These are phyloP conservation scores for Salpingoeca rosetta DNA, from an alignment of 78 protist genomes.

Conservation along the genomic window DNA sequence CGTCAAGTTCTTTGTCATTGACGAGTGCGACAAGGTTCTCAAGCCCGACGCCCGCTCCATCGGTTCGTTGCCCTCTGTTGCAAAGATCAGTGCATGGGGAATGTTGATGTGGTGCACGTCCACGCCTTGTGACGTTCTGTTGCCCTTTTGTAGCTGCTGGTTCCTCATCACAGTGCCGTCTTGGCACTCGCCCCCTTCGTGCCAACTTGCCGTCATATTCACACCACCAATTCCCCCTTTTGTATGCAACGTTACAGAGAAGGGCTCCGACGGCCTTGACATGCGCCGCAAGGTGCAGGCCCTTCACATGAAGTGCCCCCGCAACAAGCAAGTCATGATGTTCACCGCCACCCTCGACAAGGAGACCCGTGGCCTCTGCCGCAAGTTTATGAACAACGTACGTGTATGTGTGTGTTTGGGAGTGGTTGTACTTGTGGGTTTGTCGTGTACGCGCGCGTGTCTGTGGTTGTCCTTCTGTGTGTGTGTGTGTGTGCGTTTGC, in stretches of 20 bases:
- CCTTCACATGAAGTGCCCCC: constrained; percentile 81
- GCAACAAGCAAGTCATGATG: constrained; percentile 97
- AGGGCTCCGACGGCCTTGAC: too few relatives aligned
- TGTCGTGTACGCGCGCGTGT: background rate
- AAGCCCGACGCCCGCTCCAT: constrained; percentile 10
- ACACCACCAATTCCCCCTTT: background rate
- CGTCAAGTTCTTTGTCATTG: constrained; percentile 91
- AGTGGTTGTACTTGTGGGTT: too few relatives aligned
- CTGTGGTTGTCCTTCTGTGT: background rate
- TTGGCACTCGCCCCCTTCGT: background rate
- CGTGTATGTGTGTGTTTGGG: background rate
- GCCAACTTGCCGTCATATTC: background rate
- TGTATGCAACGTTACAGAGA: too few relatives aligned
- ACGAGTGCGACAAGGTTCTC: constrained; percentile 95
- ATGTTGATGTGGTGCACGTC: too few relatives aligned
- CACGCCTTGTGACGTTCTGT: too few relatives aligned
- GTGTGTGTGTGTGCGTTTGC: background rate
- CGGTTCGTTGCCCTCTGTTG: background rate
- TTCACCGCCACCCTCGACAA: constrained; percentile 97
- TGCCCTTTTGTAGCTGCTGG: too few relatives aligned
- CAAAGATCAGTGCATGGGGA: background rate
- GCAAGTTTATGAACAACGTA: constrained; percentile 81
- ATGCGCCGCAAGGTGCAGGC: constrained; percentile 95
- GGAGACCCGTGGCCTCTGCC: constrained; percentile 68
- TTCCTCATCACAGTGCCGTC: too few relatives aligned